A percentile compares a stretch with the other conserved stretches of the same genome.
phyloP scores from a whole-genome alignment of 2,329 filamentous ascomycete species.

The Paramyrothecium sp. region DNA sequence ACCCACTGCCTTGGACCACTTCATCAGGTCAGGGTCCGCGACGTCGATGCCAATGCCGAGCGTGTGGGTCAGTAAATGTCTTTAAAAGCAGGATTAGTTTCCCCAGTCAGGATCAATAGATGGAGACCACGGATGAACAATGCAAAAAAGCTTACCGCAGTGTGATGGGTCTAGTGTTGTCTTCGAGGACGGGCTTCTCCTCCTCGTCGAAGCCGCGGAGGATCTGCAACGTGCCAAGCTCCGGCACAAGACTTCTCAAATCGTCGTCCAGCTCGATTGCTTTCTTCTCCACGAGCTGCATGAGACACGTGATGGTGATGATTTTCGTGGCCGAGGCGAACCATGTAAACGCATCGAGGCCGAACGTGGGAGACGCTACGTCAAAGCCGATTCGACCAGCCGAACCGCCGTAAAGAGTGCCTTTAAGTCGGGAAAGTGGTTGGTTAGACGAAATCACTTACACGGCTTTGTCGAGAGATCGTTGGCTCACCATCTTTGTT shows the following conservation, averaged over 20 bases:
- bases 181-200: slow-evolving; percentile 33
- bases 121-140: background rate
- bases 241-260: slow-evolving; percentile 28
- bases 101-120: too few species aligned
- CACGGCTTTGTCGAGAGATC: background rate
- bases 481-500: slow-evolving; percentile 24
- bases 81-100: slow-evolving; percentile 7
- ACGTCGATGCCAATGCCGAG: slow-evolving; percentile 44
- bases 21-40: slow-evolving; percentile 33
- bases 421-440: slow-evolving; percentile 14
- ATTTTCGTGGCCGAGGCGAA: slow-evolving; percentile 44
- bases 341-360: slow-evolving; percentile 29
- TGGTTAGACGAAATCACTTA: background rate
- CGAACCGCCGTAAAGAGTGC: slow-evolving; percentile 30
- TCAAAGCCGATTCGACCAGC: slow-evolving; percentile 33
- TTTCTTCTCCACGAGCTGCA: slow-evolving; percentile 38
- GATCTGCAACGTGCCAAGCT: slow-evolving; percentile 31
- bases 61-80: slow-evolving; percentile 48
- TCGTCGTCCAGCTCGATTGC: slow-evolving; percentile 34
- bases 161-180: slow-evolving; percentile 35
- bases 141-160: slow-evolving; percentile 25
- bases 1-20: slow-evolving; percentile 36
- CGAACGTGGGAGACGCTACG: slow-evolving; percentile 25
- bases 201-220: slow-evolving; percentile 33
- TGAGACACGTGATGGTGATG: slow-evolving; percentile 31